phyloP scores from a whole-genome alignment of 768 basidiomycete genomes.

The Trametes elegans region DNA sequence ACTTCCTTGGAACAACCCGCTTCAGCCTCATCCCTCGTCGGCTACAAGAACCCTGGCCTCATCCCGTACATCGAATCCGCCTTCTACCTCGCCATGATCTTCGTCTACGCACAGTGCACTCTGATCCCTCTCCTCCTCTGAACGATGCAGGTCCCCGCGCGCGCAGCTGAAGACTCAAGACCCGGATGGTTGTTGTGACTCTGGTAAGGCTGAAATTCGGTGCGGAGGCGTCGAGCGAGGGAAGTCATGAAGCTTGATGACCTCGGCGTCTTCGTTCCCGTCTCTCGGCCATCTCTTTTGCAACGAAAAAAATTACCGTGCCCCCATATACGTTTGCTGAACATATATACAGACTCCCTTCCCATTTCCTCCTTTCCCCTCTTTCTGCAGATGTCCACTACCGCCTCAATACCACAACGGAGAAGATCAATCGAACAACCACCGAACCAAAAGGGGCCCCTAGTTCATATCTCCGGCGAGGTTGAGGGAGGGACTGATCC shows the following conservation, averaged over 20 bases:
- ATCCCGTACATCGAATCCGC: neutral
- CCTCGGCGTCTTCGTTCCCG: neutral
- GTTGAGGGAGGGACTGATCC: slow-evolving; percentile 9
- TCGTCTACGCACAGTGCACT: neutral
- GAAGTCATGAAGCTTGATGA: slow-evolving; percentile 4
- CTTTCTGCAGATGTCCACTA: too few species aligned
- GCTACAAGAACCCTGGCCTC: neutral
- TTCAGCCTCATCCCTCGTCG: neutral
- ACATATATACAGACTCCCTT: neutral
- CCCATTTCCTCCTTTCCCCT: neutral
- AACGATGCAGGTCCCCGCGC: neutral
- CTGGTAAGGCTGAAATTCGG: slow-evolving; percentile 3
- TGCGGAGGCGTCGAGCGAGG: neutral
- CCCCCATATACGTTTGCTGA: neutral
- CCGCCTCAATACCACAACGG: too few species aligned
- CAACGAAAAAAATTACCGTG: too few species aligned
- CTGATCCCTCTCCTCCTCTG: neutral
- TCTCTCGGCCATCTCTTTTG: neutral
- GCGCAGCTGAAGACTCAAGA: slow-evolving; percentile 6
- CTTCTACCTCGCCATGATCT: neutral
- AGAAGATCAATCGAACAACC: too few species aligned
- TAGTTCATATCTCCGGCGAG: neutral
- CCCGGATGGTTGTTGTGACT: neutral
- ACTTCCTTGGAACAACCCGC: too few species aligned
- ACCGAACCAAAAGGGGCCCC: neutral